Conservation (phyloP, 352 stramenopile species). For the Thalassiosira exigua region DNA sequence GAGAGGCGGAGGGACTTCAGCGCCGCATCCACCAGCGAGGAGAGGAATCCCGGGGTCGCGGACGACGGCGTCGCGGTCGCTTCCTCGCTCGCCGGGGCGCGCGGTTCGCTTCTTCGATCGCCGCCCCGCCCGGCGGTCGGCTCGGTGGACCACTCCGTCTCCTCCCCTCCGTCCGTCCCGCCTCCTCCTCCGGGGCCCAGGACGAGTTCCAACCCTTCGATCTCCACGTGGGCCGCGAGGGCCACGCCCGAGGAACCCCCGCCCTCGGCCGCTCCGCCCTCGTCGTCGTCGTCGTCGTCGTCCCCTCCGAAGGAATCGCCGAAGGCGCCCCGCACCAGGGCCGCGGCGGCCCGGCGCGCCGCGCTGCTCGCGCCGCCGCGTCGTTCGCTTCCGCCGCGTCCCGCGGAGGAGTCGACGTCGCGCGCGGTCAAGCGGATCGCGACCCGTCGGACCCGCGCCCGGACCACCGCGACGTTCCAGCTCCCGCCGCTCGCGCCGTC, state of each 20-base stretch:
- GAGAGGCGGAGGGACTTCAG: slow-evolving; percentile 56
- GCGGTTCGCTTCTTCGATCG: background rate
- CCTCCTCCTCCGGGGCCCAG: slow-evolving; percentile 48
- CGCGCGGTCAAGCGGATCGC: slow-evolving; percentile 31
- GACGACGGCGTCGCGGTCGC: background rate
- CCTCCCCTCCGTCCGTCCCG: background rate
- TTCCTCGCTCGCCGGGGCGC: background rate
- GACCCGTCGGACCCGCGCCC: too few species aligned
- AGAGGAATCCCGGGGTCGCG: slow-evolving; percentile 54
- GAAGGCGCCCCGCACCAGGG: slow-evolving; percentile 31
- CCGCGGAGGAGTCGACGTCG: slow-evolving; percentile 16
- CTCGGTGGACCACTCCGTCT: too few species aligned
- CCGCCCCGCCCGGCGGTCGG: too few species aligned
- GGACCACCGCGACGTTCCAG: too few species aligned
- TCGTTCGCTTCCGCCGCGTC: background rate
- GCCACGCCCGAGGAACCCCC: too few species aligned
- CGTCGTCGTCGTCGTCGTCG: slow-evolving; percentile 7
- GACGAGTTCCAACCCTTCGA: slow-evolving; percentile 73
- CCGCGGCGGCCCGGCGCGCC: slow-evolving; percentile 54
- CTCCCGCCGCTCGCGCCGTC: too few species aligned
- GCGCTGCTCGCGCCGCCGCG: slow-evolving; percentile 34
- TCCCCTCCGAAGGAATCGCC: background rate
- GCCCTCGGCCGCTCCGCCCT: slow-evolving; percentile 18
- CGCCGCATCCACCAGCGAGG: slow-evolving; percentile 46
- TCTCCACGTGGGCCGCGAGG: slow-evolving; percentile 63